Evolutionary conservation across 345 rosid species (phyloP).

Genomic region (Dovyalis caffra): DNA sequence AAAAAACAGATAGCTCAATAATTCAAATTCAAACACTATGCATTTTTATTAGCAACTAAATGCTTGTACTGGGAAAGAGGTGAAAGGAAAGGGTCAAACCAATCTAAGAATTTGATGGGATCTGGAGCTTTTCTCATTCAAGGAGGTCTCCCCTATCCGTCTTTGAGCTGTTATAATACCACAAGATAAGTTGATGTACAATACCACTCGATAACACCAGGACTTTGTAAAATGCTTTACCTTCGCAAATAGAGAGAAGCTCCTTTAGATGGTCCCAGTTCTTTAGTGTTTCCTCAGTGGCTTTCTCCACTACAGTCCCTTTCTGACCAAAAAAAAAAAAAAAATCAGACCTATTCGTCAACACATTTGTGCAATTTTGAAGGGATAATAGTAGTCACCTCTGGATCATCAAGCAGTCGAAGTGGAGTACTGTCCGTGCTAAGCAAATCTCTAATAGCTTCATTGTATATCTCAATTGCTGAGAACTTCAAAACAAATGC

Average conservation of each 20-base stretch:
- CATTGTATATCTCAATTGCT: slow-evolving; percentile 97
- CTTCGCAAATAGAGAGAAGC: slow-evolving; percentile 87
- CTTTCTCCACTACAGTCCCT: slow-evolving; percentile 86
- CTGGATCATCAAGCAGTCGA: slow-evolving; percentile 90
- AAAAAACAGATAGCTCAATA: slow-evolving; percentile 16
- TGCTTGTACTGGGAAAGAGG: not conserved
- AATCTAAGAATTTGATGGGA: slow-evolving; percentile 98
- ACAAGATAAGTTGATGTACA: slow-evolving; percentile 15
- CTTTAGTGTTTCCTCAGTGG: slow-evolving; percentile 71
- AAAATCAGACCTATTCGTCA: slow-evolving; percentile 16
- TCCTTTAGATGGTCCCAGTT: slow-evolving; percentile 85
- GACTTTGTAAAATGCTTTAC: slow-evolving; percentile 37
- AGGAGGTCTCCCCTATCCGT: slow-evolving; percentile 81
- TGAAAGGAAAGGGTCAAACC: slow-evolving; percentile 36
- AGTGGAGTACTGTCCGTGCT: slow-evolving; percentile 65
- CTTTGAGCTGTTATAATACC: slow-evolving; percentile 69
- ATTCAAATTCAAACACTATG: not conserved
- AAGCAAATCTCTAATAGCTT: slow-evolving; percentile 87
- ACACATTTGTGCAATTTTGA: not conserved
- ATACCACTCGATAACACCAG: slow-evolving; percentile 10
- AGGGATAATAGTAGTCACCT: slow-evolving; percentile 44
- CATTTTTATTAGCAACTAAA: not conserved
- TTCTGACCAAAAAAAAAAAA: slow-evolving; percentile 47
- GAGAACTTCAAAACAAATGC: slow-evolving; percentile 90
- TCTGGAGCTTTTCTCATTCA: slow-evolving; percentile 96